Base-by-base conservation (phyloP, 2,329 filamentous ascomycete species). In the Samsoniella hepiali region DNA sequence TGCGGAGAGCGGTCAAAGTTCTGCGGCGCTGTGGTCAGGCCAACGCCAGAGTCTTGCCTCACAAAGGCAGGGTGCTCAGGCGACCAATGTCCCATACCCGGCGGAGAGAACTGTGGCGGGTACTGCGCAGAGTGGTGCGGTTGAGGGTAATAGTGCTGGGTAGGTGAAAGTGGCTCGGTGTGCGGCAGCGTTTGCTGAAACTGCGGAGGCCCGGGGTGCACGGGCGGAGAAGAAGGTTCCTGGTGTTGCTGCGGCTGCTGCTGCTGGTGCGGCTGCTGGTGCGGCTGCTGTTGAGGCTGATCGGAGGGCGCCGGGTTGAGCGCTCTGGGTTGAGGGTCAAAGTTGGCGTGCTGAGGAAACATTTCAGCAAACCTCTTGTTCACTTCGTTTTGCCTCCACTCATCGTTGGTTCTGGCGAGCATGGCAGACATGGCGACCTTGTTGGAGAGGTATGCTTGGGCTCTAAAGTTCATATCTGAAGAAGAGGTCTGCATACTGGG, bases 401-500 rank as follows among this genome's bases (percentile, higher is more conserved):
- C 71, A 1, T 75, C 72, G 42, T 77, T 73, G 1, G 74, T 73
- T 1, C 69, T 69, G 3, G 72, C 71, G 1, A 79, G 71, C 62
- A 79, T 71, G 32, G 75, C 73, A 5, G 76, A 78, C 76, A 82
- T 77, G 9, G 76, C 78, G 2, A 79, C 70, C 9, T 76, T 73
- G 63, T 77, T 81, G 0, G 74, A 72, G 27, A 81, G 68, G 63
- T 77, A 82, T 7, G 78, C 75, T 44, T 85, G 84, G 3, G 90
- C 76, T 47, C 85, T 80, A 34, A 82, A 79, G 71, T 89, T 89
- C 72, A 90, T 83, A 65, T 86, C 83, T 32, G 81, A 74, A 1
- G 85, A 86, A 17, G 78, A 79, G 2, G 84, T 88, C 67, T 86
- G 82, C 64, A 90, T 77, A 68, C 88, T 83, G 3, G 85, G 81